Conservation (phyloP, 306 rosid genomes). For the Cucumis sativus region DNA sequence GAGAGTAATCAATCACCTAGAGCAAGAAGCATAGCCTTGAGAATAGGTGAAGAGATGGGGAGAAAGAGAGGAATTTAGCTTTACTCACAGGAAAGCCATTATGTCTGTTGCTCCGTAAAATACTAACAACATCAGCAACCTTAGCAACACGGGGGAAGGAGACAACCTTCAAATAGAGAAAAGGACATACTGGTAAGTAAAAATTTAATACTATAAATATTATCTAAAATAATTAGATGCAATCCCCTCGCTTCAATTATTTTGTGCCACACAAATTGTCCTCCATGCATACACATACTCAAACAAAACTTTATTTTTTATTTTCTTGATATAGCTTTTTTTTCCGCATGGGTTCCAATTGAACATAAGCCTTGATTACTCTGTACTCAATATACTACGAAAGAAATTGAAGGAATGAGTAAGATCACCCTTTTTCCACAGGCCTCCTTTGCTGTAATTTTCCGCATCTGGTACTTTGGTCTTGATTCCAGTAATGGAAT, state of each 20-base stretch:
- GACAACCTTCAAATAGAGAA: constrained; percentile 47
- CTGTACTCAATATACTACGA: neutral
- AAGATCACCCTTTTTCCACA: constrained; percentile 67
- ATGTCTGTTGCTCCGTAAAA: constrained; percentile 71
- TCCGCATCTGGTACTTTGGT: constrained; percentile 92
- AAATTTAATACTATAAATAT: neutral
- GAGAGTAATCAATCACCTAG: constrained; percentile 87
- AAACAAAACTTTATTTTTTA: neutral
- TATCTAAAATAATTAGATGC: neutral
- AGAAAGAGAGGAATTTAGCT: constrained; percentile 8
- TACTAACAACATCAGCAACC: constrained; percentile 82
- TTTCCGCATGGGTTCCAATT: neutral
- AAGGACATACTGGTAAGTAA: neutral
- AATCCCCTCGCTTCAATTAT: neutral
- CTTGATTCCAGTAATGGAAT: constrained; percentile 89
- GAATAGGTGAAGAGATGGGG: neutral
- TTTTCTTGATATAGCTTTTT: neutral
- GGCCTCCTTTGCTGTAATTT: constrained; percentile 86
- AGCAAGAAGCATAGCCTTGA: constrained; percentile 14
- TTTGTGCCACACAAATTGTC: neutral
- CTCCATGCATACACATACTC: neutral
- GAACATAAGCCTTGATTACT: neutral
- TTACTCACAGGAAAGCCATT: constrained; percentile 92
- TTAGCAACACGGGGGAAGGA: constrained; percentile 83
- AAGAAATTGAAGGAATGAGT: neutral